A percentile compares a stretch with the other conserved stretches of the same genome.
These are phyloP conservation scores for Ganoderma sinense DNA, from an alignment of 1,284 basidiomycete species.

Conservation along the genomic window DNA sequence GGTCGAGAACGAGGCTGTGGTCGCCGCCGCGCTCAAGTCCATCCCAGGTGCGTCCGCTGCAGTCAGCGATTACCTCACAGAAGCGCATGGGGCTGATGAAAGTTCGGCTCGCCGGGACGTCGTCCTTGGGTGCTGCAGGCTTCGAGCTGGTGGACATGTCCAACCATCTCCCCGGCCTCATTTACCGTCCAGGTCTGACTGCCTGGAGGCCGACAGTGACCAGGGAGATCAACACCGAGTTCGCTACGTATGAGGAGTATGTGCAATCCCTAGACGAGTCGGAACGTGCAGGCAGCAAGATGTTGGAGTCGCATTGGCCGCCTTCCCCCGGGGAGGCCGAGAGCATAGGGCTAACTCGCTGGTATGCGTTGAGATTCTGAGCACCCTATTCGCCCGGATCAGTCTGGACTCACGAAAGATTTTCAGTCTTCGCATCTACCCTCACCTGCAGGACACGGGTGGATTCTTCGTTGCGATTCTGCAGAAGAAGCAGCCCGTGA, in stretches of 20 bases:
- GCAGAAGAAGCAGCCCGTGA: slow-evolving; percentile 50
- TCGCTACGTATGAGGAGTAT: slow-evolving; percentile 64
- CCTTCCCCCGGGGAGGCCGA: slow-evolving; percentile 62
- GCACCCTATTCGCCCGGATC: not conserved
- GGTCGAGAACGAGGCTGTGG: slow-evolving; percentile 96
- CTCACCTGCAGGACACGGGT: slow-evolving; percentile 96
- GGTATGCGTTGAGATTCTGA: slow-evolving; percentile 54
- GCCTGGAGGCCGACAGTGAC: slow-evolving; percentile 78
- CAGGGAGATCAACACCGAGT: slow-evolving; percentile 51
- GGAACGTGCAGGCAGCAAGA: slow-evolving; percentile 59
- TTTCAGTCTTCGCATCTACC: slow-evolving; percentile 85
- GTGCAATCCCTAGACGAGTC: slow-evolving; percentile 56
- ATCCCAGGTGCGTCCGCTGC: slow-evolving; percentile 62
- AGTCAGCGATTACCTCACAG: slow-evolving; percentile 13
- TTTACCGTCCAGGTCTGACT: slow-evolving; percentile 78
- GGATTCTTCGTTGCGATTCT: slow-evolving; percentile 97
- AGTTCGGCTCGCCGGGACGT: slow-evolving; percentile 9
- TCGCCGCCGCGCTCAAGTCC: slow-evolving; percentile 83
- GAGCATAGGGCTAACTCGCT: slow-evolving; percentile 69
- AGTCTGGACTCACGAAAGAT: not conserved
- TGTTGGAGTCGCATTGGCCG: slow-evolving; percentile 83
- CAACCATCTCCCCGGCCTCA: slow-evolving; percentile 72
- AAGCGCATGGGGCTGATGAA: not conserved
- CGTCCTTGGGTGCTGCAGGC: slow-evolving; percentile 53
- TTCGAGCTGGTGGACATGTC: slow-evolving; percentile 89